Conservation (phyloP, 345 rosid genomes). For the Corchorus olitorius region DNA sequence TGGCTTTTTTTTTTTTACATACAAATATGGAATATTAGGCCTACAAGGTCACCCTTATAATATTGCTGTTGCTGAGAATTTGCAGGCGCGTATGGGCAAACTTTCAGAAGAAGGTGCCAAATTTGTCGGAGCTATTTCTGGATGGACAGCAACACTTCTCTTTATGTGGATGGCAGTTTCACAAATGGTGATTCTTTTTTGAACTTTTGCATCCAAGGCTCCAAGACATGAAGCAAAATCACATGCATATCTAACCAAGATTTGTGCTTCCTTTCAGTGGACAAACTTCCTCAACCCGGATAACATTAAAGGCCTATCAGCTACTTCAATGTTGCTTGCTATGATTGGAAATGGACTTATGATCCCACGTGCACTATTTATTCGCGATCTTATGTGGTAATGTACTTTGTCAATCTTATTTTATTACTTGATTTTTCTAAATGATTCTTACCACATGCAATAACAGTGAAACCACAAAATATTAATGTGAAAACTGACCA, state of each 20-base stretch:
- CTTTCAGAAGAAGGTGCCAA: slow-evolving; percentile 68
- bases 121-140: slow-evolving; percentile 70
- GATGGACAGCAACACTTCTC: slow-evolving; percentile 96
- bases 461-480: background rate
- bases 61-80: slow-evolving; percentile 36
- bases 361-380: slow-evolving; percentile 88
- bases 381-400: slow-evolving; percentile 97
- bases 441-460: background rate
- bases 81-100: slow-evolving; percentile 80
- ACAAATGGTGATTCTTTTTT: slow-evolving; percentile 59
- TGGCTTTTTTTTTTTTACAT: background rate
- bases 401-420: slow-evolving; percentile 6
- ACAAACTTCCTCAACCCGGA: slow-evolving; percentile 83
- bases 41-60: slow-evolving; percentile 19
- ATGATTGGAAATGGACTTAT: slow-evolving; percentile 92
- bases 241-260: slow-evolving; percentile 24
- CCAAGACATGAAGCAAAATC: background rate
- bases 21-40: background rate
- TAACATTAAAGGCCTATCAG: slow-evolving; percentile 84
- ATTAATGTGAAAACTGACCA: background rate
- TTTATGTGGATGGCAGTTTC: slow-evolving; percentile 99
- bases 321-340: slow-evolving; percentile 81
- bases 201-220: slow-evolving; percentile 13
- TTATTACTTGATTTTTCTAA: background rate
- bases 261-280: slow-evolving; percentile 59